Percentiles rank a stretch among this genome's conserved stretches.
These are phyloP conservation scores for Neurospora discreta DNA, from an alignment of 495 filamentous ascomycete genomes.

Conservation along the genomic window DNA sequence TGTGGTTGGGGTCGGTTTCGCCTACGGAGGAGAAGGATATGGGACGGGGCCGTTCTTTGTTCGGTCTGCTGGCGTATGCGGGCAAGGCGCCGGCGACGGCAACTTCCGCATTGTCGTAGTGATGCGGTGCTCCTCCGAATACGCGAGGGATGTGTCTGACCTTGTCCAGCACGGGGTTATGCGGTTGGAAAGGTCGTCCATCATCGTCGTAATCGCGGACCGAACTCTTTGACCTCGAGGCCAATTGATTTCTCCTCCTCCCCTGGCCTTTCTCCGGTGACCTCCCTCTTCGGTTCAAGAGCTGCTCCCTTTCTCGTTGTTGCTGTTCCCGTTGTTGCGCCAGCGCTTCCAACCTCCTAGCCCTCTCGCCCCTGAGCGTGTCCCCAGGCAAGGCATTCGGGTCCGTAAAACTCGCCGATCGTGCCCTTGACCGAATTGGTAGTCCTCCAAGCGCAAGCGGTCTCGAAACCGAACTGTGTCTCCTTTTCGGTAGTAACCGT, in stretches of 20 bases:
- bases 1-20: conserved; percentile 8
- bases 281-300: not conserved
- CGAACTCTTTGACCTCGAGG: not conserved
- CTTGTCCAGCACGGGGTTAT: conserved; percentile 4
- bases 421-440: not conserved
- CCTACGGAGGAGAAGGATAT: conserved; percentile 10
- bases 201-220: not conserved
- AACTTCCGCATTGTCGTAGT: not conserved
- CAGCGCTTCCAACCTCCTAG: not conserved
- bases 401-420: not conserved
- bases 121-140: not conserved
- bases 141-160: not conserved
- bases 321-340: not conserved
- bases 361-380: not conserved
- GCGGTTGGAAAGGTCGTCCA: conserved; percentile 1
- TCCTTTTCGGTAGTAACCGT: not conserved
- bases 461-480: not conserved
- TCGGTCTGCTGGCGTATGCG: conserved; percentile 2
- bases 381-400: not conserved
- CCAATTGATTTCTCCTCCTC: not conserved
- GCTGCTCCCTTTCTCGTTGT: not conserved
- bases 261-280: not conserved
- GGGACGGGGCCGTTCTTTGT: conserved; percentile 7
- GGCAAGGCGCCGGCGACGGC: not conserved
- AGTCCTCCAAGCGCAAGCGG: not conserved